Base-by-base conservation (phyloP, 805 yeast species). In the Metschnikowia gelsemii region DNA sequence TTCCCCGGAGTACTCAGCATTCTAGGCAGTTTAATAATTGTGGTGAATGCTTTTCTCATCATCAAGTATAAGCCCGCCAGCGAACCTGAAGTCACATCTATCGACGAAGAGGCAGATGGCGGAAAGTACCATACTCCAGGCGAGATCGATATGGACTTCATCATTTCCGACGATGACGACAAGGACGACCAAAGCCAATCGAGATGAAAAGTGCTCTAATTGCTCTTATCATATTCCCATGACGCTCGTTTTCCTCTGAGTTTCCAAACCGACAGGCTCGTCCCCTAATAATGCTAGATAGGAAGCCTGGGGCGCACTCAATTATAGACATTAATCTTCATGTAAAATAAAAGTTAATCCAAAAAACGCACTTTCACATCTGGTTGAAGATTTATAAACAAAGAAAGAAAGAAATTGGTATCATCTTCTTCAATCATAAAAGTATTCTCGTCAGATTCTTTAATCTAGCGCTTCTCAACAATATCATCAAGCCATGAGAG, bases 1-100 rank as follows among this genome's bases (percentile, higher is more conserved):
- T 59, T 80, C 17, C 96, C 96, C 0, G 81, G 80, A 16, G 46
- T 78, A 22, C 70, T 85, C 66, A 82, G 90, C 43, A 63, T 79
- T 51, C 49, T 80, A 16, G 97, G 97, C 1, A 82, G 84, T 39
- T 44, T 72, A 1, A 66, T 89, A 27, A 87, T 89, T 45, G 59
- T 87, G 14, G 75, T 78, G 1, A 73, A 84, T 33, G 91, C 95
- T 0, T 59, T 76, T 23, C 62, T 74, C 31, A 82, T 84, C 12
- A 63, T 84, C n/a, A 68, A 68, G 41, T 71, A 65, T 52, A 81
- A 78, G 57, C 72, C 78, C 3, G 25, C 50, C 12, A 45, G 35
- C 11, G 44, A 39, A 3, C 45, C 32, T 12, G 39, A 32, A 13
- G 14, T 26, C 8, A 42, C 18, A 8, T 36, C 27, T 14, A 28